Percentiles rank a stretch among this genome's conserved stretches.
These are phyloP conservation scores for Iberis pinnata DNA, from an alignment of 345 rosid genomes.

Conservation along the genomic window DNA sequence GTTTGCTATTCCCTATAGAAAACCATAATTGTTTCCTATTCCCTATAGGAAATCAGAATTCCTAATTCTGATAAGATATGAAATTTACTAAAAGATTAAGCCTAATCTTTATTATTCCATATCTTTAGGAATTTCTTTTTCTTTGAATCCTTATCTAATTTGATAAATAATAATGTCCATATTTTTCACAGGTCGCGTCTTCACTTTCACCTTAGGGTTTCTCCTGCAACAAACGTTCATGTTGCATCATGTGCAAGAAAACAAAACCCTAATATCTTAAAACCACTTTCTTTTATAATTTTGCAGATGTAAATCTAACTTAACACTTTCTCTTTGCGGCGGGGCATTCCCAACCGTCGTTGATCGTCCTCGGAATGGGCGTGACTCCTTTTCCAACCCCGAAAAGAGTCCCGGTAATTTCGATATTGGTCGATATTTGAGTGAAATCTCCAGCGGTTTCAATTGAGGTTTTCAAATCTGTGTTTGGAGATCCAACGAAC, in stretches of 20 bases:
- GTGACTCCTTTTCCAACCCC: constrained; percentile 43
- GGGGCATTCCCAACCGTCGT: constrained; percentile 68
- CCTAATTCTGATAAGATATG: no score
- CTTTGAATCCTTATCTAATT: no score
- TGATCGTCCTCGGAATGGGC: constrained; percentile 69
- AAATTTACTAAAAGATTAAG: no score
- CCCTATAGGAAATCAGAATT: no score
- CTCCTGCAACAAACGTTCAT: constrained; percentile 69
- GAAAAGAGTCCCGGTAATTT: constrained; percentile 63
- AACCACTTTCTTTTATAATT: no score
- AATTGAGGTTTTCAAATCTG: constrained; percentile 63
- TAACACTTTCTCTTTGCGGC: constrained; percentile 41
- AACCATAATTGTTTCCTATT: no score
- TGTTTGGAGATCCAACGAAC: constrained; percentile 44
- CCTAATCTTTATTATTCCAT: no score
- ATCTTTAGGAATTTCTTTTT: no score
- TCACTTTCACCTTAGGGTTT: constrained; percentile 58
- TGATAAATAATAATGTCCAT: no score
- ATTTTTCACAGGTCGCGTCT: no score
- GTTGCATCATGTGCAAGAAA: constrained; percentile 39
- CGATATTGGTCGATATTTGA: constrained; percentile 54
- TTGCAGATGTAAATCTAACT: not conserved
- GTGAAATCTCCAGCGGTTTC: constrained; percentile 74
- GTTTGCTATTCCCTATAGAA: no score
- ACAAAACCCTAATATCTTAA: not conserved